Evolutionary conservation across 495 filamentous ascomycete species (phyloP).

Genomic region (Penicillium goetzii): DNA sequence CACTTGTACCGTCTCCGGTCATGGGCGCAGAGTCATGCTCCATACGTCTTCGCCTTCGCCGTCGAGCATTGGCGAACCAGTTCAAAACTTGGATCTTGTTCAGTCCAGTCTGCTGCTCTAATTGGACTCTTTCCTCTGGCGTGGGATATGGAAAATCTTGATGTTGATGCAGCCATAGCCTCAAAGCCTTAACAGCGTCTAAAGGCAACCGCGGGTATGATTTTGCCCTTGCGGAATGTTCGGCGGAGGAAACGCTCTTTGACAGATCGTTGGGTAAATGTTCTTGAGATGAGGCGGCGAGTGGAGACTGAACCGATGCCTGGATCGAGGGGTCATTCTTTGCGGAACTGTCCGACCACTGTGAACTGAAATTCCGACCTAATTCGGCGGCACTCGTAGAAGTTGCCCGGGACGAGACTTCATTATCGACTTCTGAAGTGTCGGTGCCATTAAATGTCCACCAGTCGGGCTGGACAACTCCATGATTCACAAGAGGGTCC

Average conservation of each 20-base stretch:
- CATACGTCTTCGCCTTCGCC: background rate
- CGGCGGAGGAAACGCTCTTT: background rate
- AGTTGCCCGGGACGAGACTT: background rate
- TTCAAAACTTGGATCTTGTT: background rate
- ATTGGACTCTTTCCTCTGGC: background rate
- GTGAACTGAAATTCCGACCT: background rate
- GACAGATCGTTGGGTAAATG: background rate
- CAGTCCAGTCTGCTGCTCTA: background rate
- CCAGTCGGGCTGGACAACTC: background rate
- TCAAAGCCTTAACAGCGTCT: background rate
- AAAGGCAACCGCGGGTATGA: background rate
- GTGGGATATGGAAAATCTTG: background rate
- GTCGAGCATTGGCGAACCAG: background rate
- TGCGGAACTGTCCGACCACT: background rate
- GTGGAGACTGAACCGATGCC: background rate
- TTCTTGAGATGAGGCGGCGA: background rate
- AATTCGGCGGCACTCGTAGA: background rate
- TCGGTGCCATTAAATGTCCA: background rate
- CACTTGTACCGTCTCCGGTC: background rate
- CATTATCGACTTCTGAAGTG: background rate
- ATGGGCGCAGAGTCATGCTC: background rate
- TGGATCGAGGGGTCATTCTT: background rate
- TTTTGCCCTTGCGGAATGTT: background rate
- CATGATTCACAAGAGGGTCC: background rate
- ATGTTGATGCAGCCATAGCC: background rate